Evolutionary conservation across 176 grass and related monocot species (phyloP).

Genomic region (Ensete glaucum): DNA sequence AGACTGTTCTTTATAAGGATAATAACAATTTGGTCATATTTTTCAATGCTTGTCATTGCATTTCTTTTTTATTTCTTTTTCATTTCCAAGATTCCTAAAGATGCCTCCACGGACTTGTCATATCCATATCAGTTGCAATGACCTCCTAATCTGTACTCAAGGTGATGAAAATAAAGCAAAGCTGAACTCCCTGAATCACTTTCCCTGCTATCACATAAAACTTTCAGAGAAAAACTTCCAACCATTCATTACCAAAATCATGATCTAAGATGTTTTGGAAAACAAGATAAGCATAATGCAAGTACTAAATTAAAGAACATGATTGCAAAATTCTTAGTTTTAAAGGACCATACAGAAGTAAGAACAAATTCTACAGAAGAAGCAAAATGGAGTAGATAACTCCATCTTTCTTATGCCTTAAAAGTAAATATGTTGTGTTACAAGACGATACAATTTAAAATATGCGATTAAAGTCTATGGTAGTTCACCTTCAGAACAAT

Average conservation of each 20-base stretch:
- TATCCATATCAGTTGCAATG: too few species aligned
- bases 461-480: background rate
- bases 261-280: background rate
- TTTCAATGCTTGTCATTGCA: too few species aligned
- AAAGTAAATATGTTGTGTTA: slow-evolving; percentile 9
- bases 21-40: too few species aligned
- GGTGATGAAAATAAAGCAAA: too few species aligned
- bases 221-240: background rate
- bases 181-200: background rate
- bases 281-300: background rate
- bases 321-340: background rate
- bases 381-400: background rate
- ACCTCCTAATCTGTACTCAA: too few species aligned
- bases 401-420: background rate
- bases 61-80: too few species aligned
- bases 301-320: background rate
- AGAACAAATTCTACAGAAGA: too few species aligned
- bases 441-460: slow-evolving; percentile 15
- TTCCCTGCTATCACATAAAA: background rate
- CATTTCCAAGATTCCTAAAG: background rate
- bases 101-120: background rate
- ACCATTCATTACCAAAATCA: background rate
- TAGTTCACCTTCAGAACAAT: slow-evolving; percentile 79
- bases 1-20: too few species aligned
- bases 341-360: background rate